phyloP scores from a whole-genome alignment of 1,284 basidiomycete genomes.

The Laetiporus sulphureus region DNA sequence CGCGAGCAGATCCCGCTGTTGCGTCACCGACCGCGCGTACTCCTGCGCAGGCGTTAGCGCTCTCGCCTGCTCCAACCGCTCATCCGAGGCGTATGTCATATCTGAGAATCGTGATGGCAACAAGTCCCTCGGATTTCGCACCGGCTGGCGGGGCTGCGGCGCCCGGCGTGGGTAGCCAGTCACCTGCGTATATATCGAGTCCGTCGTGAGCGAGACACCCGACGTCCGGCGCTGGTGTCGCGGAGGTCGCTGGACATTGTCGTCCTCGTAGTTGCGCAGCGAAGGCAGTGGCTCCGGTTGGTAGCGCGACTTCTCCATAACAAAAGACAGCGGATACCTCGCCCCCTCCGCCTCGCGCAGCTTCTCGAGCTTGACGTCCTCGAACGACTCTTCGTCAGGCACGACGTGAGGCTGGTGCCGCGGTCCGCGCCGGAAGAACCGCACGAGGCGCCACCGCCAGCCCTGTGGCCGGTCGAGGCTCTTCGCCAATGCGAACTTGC shows the following conservation, averaged over 20 bases:
- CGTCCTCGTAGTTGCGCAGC: conserved; percentile 20
- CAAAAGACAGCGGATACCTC: too few species aligned
- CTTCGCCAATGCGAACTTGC: conserved; percentile 56
- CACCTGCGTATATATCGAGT: conserved; percentile 61
- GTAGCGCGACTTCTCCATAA: conserved; percentile 35
- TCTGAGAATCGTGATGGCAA: conserved; percentile 39
- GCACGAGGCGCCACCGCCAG: conserved; percentile 50
- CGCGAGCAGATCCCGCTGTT: conserved; percentile 16
- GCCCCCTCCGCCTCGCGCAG: conserved; percentile 41
- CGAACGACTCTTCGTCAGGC: conserved; percentile 24
- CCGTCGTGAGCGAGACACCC: conserved; percentile 33
- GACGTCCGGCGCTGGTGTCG: conserved; percentile 6
- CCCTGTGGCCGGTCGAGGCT: conserved; percentile 36
- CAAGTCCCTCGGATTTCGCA: conserved; percentile 37
- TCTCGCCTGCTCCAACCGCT: conserved; percentile 17
- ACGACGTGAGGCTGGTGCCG: conserved; percentile 32
- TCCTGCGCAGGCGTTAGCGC: conserved; percentile 50
- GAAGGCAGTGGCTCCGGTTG: conserved; percentile 32
- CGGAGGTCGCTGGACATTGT: conserved; percentile 6
- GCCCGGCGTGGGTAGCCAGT: conserved; percentile 53
- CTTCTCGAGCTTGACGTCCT: conserved; percentile 38
- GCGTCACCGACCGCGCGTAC: conserved; percentile 42
- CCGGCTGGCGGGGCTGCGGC: conserved; percentile 63
- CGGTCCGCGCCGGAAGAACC: conserved; percentile 53
- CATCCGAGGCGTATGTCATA: conserved; percentile 30